Conservation (phyloP, 1,284 basidiomycete species). For the Ustilago nuda region DNA sequence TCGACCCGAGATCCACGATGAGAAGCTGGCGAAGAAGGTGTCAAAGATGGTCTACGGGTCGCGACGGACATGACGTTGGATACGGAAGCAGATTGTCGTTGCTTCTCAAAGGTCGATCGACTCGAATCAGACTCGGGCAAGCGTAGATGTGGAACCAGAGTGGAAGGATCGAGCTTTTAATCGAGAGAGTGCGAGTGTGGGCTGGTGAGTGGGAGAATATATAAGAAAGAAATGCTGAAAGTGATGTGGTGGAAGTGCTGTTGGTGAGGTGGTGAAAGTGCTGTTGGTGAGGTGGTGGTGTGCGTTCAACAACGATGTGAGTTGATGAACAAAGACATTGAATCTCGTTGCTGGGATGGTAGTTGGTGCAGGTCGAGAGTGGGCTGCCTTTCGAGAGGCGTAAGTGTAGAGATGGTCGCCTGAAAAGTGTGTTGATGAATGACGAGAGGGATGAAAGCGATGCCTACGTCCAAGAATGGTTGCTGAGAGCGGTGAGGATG, state of each 20-base stretch:
- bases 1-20: conserved; percentile 47
- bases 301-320: background rate
- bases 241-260: background rate
- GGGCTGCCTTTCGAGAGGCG: background rate
- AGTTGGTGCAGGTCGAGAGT: background rate
- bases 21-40: conserved; percentile 42
- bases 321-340: background rate
- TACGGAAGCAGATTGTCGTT: background rate
- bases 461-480: background rate
- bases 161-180: background rate
- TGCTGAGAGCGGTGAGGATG: background rate
- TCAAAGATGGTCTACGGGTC: conserved; percentile 39
- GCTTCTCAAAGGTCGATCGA: conserved; percentile 4
- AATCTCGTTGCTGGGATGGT: background rate
- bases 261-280: background rate
- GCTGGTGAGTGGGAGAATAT: background rate
- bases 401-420: background rate
- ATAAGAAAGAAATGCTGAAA: too few species aligned
- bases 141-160: background rate
- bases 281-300: background rate
- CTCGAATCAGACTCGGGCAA: background rate
- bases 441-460: background rate
- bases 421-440: background rate
- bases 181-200: too few species aligned
- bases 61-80: conserved; percentile 38